A percentile compares a stretch with the other conserved stretches of the same genome.
phyloP scores from a whole-genome alignment of 768 basidiomycete genomes.

The Leccinum subgranulosum region DNA sequence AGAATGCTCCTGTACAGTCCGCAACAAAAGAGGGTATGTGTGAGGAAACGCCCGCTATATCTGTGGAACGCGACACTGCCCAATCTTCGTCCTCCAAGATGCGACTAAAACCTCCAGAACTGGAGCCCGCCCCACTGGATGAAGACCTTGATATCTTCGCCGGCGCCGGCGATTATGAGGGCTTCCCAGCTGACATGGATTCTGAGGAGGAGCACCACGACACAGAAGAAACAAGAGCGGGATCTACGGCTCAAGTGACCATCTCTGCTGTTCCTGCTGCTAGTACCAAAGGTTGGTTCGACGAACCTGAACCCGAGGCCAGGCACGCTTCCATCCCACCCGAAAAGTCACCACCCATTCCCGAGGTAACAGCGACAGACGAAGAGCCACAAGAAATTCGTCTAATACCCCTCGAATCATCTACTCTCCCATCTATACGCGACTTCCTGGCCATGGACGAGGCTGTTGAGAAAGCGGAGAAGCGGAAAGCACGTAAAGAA shows the following conservation, averaged over 20 bases:
- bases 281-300: slow-evolving; percentile 43
- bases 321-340: background rate
- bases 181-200: slow-evolving; percentile 56
- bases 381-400: slow-evolving; percentile 45
- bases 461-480: slow-evolving; percentile 59
- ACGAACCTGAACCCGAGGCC: slow-evolving; percentile 35
- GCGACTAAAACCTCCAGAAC: slow-evolving; percentile 10
- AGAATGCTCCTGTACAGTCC: slow-evolving; percentile 22
- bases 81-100: slow-evolving; percentile 7
- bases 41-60: background rate
- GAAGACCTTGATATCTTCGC: slow-evolving; percentile 87
- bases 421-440: slow-evolving; percentile 76
- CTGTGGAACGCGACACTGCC: background rate
- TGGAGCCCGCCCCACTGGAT: slow-evolving; percentile 27
- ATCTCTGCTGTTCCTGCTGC: slow-evolving; percentile 1
- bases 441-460: slow-evolving; percentile 79
- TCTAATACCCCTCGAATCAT: slow-evolving; percentile 75
- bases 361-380: slow-evolving; percentile 9
- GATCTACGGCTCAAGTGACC: slow-evolving; percentile 8
- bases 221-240: slow-evolving; percentile 13
- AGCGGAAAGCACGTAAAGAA: slow-evolving; percentile 72
- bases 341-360: slow-evolving; percentile 13
- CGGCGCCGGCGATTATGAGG: slow-evolving; percentile 80
- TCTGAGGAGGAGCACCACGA: slow-evolving; percentile 37
- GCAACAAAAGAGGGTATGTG: background rate